Conservation (phyloP, 2,329 filamentous ascomycete genomes). For the Beauveria asiatica region DNA sequence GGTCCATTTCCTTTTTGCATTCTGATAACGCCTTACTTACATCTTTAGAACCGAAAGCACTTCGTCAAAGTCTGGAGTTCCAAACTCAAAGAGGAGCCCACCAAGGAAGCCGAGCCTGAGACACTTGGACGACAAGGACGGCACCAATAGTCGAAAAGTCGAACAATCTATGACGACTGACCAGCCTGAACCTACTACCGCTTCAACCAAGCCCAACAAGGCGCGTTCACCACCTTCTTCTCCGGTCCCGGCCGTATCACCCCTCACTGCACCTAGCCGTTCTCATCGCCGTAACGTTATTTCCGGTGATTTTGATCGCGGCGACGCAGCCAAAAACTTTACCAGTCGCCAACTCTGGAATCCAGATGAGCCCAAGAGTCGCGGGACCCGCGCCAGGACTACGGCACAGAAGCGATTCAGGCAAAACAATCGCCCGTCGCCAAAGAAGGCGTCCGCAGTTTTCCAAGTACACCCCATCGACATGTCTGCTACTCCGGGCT, state of each 20-base stretch:
- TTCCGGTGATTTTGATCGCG: slow-evolving; percentile 19
- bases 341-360: slow-evolving; percentile 22
- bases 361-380: slow-evolving; percentile 15
- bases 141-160: not conserved
- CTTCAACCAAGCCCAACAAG: slow-evolving; percentile 16
- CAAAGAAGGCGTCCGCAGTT: not conserved
- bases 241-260: slow-evolving; percentile 14
- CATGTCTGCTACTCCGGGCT: not conserved
- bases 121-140: not conserved
- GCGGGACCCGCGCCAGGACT: not conserved
- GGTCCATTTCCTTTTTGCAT: slow-evolving; percentile 7
- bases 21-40: not conserved
- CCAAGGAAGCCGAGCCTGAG: not conserved
- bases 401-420: not conserved
- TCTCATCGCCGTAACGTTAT: not conserved
- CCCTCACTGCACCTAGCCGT: slow-evolving; percentile 12
- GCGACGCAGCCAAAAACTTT: slow-evolving; percentile 14
- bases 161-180: slow-evolving; percentile 11
- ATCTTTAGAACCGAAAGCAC: not conserved
- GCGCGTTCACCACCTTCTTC: slow-evolving; percentile 21
- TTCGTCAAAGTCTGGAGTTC: not conserved
- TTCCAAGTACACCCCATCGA: not conserved
- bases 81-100: not conserved
- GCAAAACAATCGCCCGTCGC: not conserved
- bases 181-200: slow-evolving; percentile 7